Evolutionary conservation across 2,329 filamentous ascomycete species (phyloP).

Genomic region (Beauveria rudraprayagi): DNA sequence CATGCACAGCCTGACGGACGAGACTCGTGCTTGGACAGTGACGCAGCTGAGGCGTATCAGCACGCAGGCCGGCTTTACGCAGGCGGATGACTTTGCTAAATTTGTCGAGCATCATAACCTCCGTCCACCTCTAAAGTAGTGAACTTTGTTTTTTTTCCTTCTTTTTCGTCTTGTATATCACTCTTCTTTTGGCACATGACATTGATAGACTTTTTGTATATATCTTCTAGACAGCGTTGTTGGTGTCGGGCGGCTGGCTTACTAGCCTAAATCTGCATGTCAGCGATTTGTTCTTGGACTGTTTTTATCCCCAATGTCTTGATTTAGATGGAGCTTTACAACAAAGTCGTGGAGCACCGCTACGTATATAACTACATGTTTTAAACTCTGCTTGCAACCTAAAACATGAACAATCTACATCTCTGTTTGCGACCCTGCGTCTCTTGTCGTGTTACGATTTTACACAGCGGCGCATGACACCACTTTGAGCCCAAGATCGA

Average conservation of each 20-base stretch:
- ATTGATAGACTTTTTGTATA: slow-evolving; percentile 1
- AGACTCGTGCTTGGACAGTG: slow-evolving; percentile 10
- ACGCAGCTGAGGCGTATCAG: slow-evolving; percentile 8
- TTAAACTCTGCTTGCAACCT: too few species aligned
- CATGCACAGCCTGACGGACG: slow-evolving; percentile 12
- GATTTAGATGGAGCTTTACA: background rate
- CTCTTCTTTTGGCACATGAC: background rate
- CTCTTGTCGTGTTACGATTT: too few species aligned
- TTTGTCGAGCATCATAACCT: slow-evolving; percentile 8
- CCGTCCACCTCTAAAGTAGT: slow-evolving; percentile 9
- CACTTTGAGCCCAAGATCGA: too few species aligned
- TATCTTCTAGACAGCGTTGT: background rate
- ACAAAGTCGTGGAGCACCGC: too few species aligned
- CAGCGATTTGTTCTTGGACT: background rate
- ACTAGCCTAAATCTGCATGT: background rate
- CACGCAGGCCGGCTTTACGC: slow-evolving; percentile 8
- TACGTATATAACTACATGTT: too few species aligned
- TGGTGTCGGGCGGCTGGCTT: background rate
- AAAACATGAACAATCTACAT: too few species aligned
- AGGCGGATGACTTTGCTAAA: slow-evolving; percentile 11
- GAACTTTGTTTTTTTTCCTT: background rate
- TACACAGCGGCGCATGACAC: too few species aligned
- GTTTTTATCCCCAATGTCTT: background rate
- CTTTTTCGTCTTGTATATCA: background rate
- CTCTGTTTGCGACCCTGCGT: too few species aligned